Base-by-base conservation (phyloP, 2,329 filamentous ascomycete genomes). In the Lasiodiplodia citricola region DNA sequence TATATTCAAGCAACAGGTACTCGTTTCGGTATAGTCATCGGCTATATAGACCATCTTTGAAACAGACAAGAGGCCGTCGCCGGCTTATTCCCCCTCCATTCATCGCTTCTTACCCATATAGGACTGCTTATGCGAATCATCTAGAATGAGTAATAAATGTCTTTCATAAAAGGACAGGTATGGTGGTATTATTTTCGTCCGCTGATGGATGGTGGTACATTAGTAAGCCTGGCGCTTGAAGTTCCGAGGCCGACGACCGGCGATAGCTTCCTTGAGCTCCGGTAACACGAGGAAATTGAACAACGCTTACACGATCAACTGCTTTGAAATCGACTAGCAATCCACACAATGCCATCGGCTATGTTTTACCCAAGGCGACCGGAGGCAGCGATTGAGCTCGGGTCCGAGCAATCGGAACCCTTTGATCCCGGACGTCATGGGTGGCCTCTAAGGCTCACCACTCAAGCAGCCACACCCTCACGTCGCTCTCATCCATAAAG, bases 351-450 rank as follows among this genome's bases (percentile, higher is more conserved):
- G 7, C 13, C 31, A 21, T 6, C 31, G 10, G 11, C 3, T 11
- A 1, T 58, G 14, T 38, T 31, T 50, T 28, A 64, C 13, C n/a
- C 44, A n/a, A n/a, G 44, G 21, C 41, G 18, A 16, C 6, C 31
- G 4, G 13, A 41, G 37, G 52, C 60, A 28, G 1, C n/a, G 25
- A 50, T 37, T 63, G 44, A 21, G 44, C 31, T n/a, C 44, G 4
- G 28, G 16, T 25, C 31, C 16, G 25, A 52, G 44, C 58, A 51
- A 37, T 21, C 41, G 44, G 41, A 51, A 38, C n/a, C 28, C 8
- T 14, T 21, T 37, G 25, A 16, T n/a, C 31, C 56, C 25, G 14
- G 60, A 52, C 60, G 60, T 64, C 60, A 64, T 52, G 60, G 10
- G 16, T 8, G 28, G 2, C 10, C 25, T 63, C 28, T 13, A n/a